phyloP scores from a whole-genome alignment of 1,284 basidiomycete species.

The Heterobasidion irregulare region DNA sequence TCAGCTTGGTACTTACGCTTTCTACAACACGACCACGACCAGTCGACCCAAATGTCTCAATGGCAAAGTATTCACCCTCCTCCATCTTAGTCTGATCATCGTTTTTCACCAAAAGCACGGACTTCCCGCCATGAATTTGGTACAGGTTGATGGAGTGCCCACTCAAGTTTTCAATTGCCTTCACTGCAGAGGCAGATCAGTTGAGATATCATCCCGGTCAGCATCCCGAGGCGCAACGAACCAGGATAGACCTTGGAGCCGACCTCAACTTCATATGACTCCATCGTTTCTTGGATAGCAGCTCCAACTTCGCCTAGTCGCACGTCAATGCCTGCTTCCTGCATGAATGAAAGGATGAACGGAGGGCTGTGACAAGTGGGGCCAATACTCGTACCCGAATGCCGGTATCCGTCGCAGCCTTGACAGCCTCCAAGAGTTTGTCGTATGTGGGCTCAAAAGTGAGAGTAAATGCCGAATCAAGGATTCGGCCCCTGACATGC shows the following conservation, averaged over 20 bases:
- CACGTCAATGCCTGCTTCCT: constrained; percentile 97
- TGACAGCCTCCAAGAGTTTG: constrained; percentile 84
- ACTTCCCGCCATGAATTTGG: constrained; percentile 86
- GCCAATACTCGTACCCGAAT: constrained; percentile 48
- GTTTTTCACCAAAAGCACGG: constrained; percentile 85
- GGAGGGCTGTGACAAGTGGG: not conserved
- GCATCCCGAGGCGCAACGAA: constrained; percentile 26
- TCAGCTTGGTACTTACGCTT: constrained; percentile 31
- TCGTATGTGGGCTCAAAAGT: constrained; percentile 88
- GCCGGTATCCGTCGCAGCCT: constrained; percentile 90
- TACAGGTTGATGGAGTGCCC: constrained; percentile 90
- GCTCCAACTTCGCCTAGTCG: constrained; percentile 90
- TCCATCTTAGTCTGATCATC: constrained; percentile 95
- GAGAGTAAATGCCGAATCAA: constrained; percentile 95
- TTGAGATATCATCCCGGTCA: not conserved
- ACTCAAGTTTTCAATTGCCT: constrained; percentile 84
- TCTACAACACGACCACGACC: constrained; percentile 93
- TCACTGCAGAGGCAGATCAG: constrained; percentile 47
- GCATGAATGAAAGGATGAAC: constrained; percentile 3
- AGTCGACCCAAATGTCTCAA: constrained; percentile 98
- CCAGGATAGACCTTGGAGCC: constrained; percentile 81
- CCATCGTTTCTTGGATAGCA: constrained; percentile 97
- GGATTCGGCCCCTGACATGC: constrained; percentile 90
- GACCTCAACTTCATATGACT: constrained; percentile 94
- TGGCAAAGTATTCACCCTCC: constrained; percentile 98